Evolutionary conservation across 176 grass and related monocot genomes (phyloP), one percentile per base, ranked within the genome.

Genomic region (Ananas comosus): DNA sequence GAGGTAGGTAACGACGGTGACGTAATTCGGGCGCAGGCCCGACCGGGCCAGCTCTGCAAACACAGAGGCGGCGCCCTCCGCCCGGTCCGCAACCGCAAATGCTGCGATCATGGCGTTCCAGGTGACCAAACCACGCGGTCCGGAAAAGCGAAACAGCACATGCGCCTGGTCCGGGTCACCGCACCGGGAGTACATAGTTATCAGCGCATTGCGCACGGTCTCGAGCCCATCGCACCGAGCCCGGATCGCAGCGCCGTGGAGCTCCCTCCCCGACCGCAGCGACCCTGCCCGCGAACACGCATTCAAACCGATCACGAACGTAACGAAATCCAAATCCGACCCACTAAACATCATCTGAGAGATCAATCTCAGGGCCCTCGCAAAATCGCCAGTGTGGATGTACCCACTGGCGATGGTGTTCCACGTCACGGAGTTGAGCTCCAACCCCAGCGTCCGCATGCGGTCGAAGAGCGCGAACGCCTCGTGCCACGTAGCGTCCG

Each of bases 111-210:
- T 91, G 0, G 81, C 54, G 25, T 91, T 91, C 88, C 88, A 91
- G n/a, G 88, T 85, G 7, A 88, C 71, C 17, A 91, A 74, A 50
- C 82, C 80, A 17, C 53, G 68, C 42, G 61, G 33, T 19, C 58
- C 59, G 17, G 48, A 50, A 65, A 74, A 73, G 27, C 21, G 51
- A 66, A 91, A 91, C 65, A 91, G 21, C 69, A 58, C 52, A 59
- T 48, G 64, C 67, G 85, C 81, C 63, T 48, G 69, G 6, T 73
- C 75, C 73, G 80, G 71, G 50, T 80, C 48, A 6, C 80, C 82
- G 71, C 88, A 88, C 70, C 85, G 82, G 3, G 75, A 83, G 72
- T 91, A 91, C 88, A 91, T 85, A 0, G 88, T 68, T 51, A 91
- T 85, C 70, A 91, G 49, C 0, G 81, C 85, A 49, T 91, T 91